A percentile compares a stretch with the other conserved stretches of the same genome.
Evolutionary conservation across 176 grass and related monocot genomes (phyloP).

Genomic region (Carex scoparia): DNA sequence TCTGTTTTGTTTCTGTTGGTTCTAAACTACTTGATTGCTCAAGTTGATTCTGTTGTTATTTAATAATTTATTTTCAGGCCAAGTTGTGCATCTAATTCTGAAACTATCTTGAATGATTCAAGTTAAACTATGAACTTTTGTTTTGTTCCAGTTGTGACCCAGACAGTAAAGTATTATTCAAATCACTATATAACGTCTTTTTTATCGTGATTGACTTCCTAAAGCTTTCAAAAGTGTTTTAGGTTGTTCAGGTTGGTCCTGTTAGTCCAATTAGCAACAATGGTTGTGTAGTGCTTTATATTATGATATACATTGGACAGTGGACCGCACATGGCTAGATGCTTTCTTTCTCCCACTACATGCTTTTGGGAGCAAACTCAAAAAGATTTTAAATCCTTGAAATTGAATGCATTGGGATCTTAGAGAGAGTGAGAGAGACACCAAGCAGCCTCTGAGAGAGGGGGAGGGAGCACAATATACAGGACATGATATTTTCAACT

Average conservation of each 20-base stretch:
- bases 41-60: not conserved
- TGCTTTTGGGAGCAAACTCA: not conserved
- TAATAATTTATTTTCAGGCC: not conserved
- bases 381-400: not conserved
- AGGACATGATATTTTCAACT: not conserved
- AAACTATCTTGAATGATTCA: not conserved
- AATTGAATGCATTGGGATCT: not conserved
- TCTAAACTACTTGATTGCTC: not conserved
- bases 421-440: not conserved
- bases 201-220: not conserved
- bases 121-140: not conserved
- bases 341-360: not conserved
- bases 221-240: not conserved
- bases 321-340: not conserved
- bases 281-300: not conserved
- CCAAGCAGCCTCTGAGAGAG: not conserved
- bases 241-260: not conserved
- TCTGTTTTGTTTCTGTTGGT: not conserved
- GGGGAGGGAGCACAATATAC: not conserved
- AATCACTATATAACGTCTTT: not conserved
- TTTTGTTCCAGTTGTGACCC: not conserved
- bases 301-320: conserved; percentile 4
- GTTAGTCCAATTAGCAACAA: not conserved
- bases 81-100: not conserved
- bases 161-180: not conserved